A percentile compares a stretch with the other conserved stretches of the same genome.
phyloP scores from a whole-genome alignment of 2,329 filamentous ascomycete species.

The Raffaelea arxii region DNA sequence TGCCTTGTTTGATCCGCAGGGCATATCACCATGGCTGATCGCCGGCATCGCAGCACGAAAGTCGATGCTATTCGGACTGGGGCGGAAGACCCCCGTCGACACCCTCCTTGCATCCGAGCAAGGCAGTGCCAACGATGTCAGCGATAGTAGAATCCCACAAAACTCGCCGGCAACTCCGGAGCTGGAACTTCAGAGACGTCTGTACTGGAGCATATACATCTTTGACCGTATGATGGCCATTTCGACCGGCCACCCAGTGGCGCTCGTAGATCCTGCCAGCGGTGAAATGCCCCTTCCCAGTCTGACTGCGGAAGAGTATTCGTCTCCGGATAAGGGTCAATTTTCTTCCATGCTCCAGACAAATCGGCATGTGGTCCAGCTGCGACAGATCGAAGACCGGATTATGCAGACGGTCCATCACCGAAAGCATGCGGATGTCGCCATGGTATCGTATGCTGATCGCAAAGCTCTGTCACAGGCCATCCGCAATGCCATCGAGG shows the following conservation, averaged over 20 bases:
- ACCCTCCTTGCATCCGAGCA: too few species aligned
- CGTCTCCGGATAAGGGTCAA: conserved; percentile 24
- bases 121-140: too few species aligned
- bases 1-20: conserved; percentile 31
- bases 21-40: conserved; percentile 28
- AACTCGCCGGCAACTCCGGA: not conserved
- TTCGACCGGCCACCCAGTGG: conserved; percentile 28
- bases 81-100: conserved; percentile 18
- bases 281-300: conserved; percentile 31
- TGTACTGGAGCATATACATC: conserved; percentile 35
- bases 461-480: conserved; percentile 21
- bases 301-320: conserved; percentile 35
- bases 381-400: conserved; percentile 32
- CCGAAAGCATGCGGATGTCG: conserved; percentile 15
- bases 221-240: conserved; percentile 35
- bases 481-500: conserved; percentile 32
- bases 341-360: conserved; percentile 32
- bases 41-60: conserved; percentile 28
- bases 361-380: conserved; percentile 32
- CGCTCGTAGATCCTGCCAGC: conserved; percentile 28
- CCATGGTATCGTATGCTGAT: conserved; percentile 5
- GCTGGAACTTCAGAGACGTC: conserved; percentile 21
- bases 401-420: conserved; percentile 25
- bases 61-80: conserved; percentile 27
- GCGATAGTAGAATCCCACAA: too few species aligned